Base-by-base conservation (phyloP, 352 stramenopile species). In the Pythium scleroteichum region DNA sequence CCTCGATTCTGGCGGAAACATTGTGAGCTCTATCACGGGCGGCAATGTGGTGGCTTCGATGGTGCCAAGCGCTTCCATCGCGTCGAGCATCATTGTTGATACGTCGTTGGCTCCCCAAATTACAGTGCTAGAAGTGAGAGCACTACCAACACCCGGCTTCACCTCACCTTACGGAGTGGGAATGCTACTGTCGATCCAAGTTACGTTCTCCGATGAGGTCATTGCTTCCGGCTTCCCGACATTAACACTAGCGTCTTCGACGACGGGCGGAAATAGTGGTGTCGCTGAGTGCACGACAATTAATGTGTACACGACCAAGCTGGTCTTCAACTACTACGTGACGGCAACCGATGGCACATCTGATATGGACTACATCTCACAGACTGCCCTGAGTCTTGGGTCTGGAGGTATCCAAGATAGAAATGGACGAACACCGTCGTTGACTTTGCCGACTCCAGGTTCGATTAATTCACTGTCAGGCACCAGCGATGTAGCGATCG, bases 121-220 rank as follows among this genome's bases (percentile, higher is more conserved):
- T 22, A 78, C 65, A 5, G 59, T 93, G 22, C n/a, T 73, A 0
- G 69, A 68, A 29, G 77, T 92, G 0, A 50, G 48, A 19, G 74
- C 79, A 8, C 24, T 89, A 1, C 54, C 71, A 1, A 89, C 66
- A 2, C 48, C 72, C 4, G 46, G 68, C 3, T 89, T 73, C 40
- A 62, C 69, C 4, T 71, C 75, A 59, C 79, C 86, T 16, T 93
- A 84, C 24, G 83, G 85, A 13, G 81, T 89, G 6, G 86, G 86
- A 0, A 78, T 83, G 26, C 70, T 69, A 0, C 57, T 95, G 0
- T 73, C 59, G 4, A 56, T 95, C 40, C 68, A 85, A 67, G 71
- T 95, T 3, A 82, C 70, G 14, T 95, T 94, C 61, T 92, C 85
- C 1, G 84, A 94, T 35, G 84, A 95, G 54, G 81, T 95, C 4